Conservation (phyloP, 129 eudicot genomes). For the Centella asiatica region DNA sequence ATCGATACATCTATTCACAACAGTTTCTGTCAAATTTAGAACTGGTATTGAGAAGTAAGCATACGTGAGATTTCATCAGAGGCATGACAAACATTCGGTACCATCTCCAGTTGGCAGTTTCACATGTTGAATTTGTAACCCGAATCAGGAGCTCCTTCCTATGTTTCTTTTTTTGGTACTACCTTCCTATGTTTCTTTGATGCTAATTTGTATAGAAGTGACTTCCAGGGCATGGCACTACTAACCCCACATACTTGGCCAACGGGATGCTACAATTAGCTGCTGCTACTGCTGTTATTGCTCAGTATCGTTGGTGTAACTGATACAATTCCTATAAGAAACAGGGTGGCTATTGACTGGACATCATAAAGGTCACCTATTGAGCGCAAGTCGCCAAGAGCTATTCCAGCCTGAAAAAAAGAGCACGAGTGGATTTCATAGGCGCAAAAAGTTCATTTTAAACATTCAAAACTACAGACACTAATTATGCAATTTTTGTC, state of each 20-base stretch:
- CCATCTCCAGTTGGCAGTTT: not conserved
- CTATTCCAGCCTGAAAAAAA: constrained; percentile 73
- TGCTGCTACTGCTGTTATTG: constrained; percentile 57
- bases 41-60: no score
- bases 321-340: constrained; percentile 62
- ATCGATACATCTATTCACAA: no score
- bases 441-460: no score
- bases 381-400: constrained; percentile 83
- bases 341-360: constrained; percentile 72
- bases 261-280: constrained; percentile 22
- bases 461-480: no score
- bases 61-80: no score
- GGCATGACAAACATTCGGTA: not conserved
- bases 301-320: constrained; percentile 69
- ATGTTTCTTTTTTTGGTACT: constrained; percentile 3
- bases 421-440: not conserved
- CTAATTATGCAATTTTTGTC: no score
- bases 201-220: constrained; percentile 25
- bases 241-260: not conserved
- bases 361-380: constrained; percentile 82
- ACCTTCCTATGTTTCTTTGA: no score
- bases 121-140: not conserved
- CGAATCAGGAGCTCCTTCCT: constrained; percentile 12
- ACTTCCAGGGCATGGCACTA: constrained; percentile 2
- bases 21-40: no score